Evolutionary conservation across 1,284 basidiomycete species (phyloP).

Genomic region (Fomes fomentarius): DNA sequence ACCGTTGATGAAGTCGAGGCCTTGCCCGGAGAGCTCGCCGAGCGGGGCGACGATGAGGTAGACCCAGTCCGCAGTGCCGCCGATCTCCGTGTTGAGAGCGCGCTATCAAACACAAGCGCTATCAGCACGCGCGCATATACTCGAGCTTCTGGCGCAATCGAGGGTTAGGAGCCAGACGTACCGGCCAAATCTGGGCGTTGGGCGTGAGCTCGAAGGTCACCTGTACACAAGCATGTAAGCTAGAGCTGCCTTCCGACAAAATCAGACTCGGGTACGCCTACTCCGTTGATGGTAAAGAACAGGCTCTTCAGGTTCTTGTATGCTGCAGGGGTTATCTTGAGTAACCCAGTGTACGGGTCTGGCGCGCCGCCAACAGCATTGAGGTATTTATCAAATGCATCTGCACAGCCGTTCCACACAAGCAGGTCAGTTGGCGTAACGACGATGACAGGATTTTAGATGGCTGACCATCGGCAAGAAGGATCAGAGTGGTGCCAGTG

Average conservation of each 20-base stretch:
- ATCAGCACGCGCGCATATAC: background rate
- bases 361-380: conserved; percentile 39
- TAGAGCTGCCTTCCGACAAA: background rate
- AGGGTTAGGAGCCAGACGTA: conserved; percentile 10
- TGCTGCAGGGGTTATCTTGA: conserved; percentile 40
- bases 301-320: conserved; percentile 40
- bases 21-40: conserved; percentile 32
- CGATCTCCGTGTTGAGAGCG: conserved; percentile 44
- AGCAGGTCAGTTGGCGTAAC: background rate
- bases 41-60: conserved; percentile 49
- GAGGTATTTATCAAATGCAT: conserved; percentile 38
- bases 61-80: conserved; percentile 41
- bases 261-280: conserved; percentile 21
- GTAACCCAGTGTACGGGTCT: conserved; percentile 43
- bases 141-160: too few relatives aligned
- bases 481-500: conserved; percentile 49
- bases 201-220: conserved; percentile 42
- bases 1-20: conserved; percentile 43
- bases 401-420: conserved; percentile 32
- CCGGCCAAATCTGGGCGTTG: conserved; percentile 56
- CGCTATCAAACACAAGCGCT: conserved; percentile 16
- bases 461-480: conserved; percentile 38
- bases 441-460: background rate
- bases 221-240: conserved; percentile 18
- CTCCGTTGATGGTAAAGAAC: conserved; percentile 45